phyloP scores from a whole-genome alignment of 148 eudicot genomes.

The Simmondsia chinensis region DNA sequence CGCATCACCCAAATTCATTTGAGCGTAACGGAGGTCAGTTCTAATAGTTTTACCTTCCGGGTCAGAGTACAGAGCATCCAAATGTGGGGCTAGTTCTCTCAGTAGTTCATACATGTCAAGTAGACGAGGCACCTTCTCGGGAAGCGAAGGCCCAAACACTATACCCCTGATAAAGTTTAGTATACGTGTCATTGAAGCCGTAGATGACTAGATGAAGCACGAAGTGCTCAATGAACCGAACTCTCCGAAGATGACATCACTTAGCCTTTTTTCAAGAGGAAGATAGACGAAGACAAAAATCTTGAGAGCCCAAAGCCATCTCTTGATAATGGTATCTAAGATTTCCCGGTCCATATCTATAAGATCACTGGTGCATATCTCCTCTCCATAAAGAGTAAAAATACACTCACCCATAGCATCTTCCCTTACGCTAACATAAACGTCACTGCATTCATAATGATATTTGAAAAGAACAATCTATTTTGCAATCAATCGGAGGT shows the following conservation, averaged over 20 bases:
- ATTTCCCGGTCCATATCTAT: conserved; percentile 40
- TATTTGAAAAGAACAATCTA: conserved; percentile 47
- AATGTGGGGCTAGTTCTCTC: conserved; percentile 24
- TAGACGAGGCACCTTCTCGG: conserved; percentile 58
- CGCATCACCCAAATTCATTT: conserved; percentile 35
- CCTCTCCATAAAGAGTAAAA: conserved; percentile 31
- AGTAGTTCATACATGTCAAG: conserved; percentile 70
- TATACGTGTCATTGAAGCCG: conserved; percentile 42
- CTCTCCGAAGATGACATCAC: conserved; percentile 42
- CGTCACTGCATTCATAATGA: conserved; percentile 34
- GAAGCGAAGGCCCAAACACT: conserved; percentile 39
- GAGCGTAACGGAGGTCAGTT: conserved; percentile 41
- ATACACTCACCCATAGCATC: conserved; percentile 49
- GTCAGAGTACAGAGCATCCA: conserved; percentile 34
- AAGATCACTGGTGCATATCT: conserved; percentile 53
- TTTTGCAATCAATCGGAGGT: conserved; percentile 34
- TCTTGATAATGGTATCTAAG: conserved; percentile 43
- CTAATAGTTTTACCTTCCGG: conserved; percentile 29
- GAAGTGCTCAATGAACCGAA: conserved; percentile 18
- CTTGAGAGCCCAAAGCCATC: conserved; percentile 49
- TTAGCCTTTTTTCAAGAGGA: conserved; percentile 46
- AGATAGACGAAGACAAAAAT: conserved; percentile 38
- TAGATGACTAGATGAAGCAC: conserved; percentile 45
- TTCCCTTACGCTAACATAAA: conserved; percentile 31
- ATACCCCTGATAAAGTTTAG: conserved; percentile 75